phyloP scores from a whole-genome alignment of 176 grass and related monocot species.

The Triticum dicoccoides region DNA sequence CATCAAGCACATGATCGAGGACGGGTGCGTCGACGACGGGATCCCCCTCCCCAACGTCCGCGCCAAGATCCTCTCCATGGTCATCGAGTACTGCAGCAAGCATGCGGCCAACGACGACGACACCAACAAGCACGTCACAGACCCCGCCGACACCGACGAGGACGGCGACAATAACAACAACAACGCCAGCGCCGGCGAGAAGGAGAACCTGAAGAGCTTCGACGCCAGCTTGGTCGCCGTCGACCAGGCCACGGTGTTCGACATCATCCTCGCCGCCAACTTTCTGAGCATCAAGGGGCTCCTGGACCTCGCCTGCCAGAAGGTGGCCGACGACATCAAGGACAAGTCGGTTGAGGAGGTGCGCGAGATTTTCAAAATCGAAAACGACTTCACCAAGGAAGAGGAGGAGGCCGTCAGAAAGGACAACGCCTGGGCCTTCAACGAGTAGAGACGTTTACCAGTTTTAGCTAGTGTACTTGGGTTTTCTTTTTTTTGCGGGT shows the following conservation, averaged over 20 bases:
- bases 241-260: background rate
- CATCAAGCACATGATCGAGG: slow-evolving; percentile 61
- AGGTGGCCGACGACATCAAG: background rate
- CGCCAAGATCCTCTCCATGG: slow-evolving; percentile 48
- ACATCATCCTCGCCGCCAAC: background rate
- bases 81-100: slow-evolving; percentile 69
- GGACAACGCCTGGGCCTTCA: background rate
- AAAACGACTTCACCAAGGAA: background rate
- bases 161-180: background rate
- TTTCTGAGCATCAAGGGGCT: background rate
- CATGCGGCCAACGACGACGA: slow-evolving; percentile 17
- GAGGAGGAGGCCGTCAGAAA: background rate
- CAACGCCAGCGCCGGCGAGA: background rate
- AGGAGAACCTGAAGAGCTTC: background rate
- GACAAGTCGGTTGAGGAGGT: background rate
- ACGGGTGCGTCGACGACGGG: slow-evolving; percentile 46
- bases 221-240: background rate
- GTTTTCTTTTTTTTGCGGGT: too few relatives aligned
- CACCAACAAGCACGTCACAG: background rate
- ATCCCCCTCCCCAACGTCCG: slow-evolving; percentile 55
- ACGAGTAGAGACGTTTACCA: background rate
- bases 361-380: background rate
- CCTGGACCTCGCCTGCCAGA: background rate
- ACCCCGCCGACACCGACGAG: background rate
- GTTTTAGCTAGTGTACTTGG: too few relatives aligned